phyloP scores from a whole-genome alignment of 257 asterid genomes.

The Solanum raphanifolium region DNA sequence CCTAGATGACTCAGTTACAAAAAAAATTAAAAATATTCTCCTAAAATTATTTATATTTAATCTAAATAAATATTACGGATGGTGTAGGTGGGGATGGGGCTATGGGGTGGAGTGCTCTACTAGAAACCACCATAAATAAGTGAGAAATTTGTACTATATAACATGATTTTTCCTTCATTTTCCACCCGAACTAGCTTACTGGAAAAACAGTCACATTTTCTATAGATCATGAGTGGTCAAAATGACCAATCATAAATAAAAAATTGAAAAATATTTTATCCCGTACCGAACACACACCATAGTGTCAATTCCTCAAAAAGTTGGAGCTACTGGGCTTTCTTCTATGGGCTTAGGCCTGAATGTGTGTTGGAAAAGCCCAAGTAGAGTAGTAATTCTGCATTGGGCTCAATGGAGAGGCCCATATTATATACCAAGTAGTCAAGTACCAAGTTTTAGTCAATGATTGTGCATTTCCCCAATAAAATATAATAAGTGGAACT shows the following conservation, averaged over 20 bases:
- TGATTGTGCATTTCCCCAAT: background rate
- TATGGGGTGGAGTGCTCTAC: background rate
- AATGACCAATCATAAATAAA: background rate
- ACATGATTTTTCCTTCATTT: too few species aligned
- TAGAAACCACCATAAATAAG: background rate
- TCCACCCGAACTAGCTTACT: accelerated
- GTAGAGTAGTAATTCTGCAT: background rate
- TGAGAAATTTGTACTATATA: too few species aligned
- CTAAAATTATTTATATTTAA: too few species aligned
- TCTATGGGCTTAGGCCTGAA: background rate
- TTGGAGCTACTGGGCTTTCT: background rate
- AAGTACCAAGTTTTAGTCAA: background rate
- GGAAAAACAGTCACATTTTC: background rate
- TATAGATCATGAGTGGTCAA: background rate
- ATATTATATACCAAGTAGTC: background rate
- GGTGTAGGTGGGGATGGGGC: background rate
- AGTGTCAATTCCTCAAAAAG: background rate
- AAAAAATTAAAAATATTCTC: too few species aligned
- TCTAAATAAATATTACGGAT: too few species aligned
- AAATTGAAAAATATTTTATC: background rate
- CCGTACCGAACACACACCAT: background rate
- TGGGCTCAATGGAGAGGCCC: background rate
- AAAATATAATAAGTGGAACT: too few species aligned
- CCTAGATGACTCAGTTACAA: background rate
- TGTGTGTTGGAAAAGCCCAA: background rate